These are phyloP conservation scores for Asclepias syriaca DNA, from an alignment of 257 asterid genomes.

Conservation along the genomic window DNA sequence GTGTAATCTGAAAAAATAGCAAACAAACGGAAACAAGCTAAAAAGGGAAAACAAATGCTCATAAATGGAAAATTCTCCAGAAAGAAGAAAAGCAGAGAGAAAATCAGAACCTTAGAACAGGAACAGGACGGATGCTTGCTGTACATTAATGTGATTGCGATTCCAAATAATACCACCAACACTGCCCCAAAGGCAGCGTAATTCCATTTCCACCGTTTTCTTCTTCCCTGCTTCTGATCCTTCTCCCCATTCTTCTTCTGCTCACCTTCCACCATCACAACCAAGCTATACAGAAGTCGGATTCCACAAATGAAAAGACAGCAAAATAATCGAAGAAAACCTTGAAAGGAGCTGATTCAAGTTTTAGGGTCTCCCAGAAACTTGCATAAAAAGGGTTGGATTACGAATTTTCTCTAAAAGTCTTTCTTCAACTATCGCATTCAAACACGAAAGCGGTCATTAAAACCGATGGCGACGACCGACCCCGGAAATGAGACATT, in stretches of 20 bases:
- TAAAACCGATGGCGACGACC: neutral
- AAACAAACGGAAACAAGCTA: neutral
- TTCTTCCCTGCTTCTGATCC: conserved; percentile 22
- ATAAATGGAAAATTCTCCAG: no score
- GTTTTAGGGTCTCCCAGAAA: neutral
- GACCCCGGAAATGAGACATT: neutral
- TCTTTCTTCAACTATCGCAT: neutral
- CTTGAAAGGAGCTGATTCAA: neutral
- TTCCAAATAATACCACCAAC: conserved; percentile 46
- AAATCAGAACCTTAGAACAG: conserved; percentile 59
- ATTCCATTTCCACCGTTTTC: conserved; percentile 32
- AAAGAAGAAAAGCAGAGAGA: neutral
- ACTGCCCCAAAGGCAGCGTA: conserved; percentile 49
- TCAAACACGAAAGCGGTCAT: neutral
- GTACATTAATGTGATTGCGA: conserved; percentile 34
- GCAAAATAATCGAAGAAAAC: neutral
- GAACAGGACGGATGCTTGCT: conserved; percentile 48
- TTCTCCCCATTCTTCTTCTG: conserved; percentile 21
- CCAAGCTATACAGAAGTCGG: neutral
- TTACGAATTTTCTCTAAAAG: neutral
- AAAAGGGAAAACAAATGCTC: neutral
- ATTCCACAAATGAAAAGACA: neutral
- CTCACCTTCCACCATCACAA: conserved; percentile 66
- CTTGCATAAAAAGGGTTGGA: neutral
- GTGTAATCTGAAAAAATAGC: neutral